These are phyloP conservation scores for Solidago caesia DNA, from an alignment of 129 eudicot genomes.

Conservation along the genomic window DNA sequence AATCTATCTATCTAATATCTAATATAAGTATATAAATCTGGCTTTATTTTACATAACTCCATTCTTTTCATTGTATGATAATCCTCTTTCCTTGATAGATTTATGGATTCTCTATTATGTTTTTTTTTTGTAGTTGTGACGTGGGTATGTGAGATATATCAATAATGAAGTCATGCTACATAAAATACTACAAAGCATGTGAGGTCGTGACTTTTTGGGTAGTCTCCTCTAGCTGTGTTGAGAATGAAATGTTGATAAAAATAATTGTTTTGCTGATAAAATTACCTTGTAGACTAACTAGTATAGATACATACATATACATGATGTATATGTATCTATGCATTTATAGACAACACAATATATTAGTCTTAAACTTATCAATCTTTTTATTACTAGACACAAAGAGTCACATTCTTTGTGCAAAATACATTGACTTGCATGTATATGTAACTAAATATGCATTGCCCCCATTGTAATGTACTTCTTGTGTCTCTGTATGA, in stretches of 20 bases:
- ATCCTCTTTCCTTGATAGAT: neutral
- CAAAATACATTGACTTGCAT: no score
- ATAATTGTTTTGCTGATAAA: neutral
- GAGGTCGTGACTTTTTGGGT: slow-evolving; percentile 28
- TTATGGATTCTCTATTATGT: neutral
- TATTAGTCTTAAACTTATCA: neutral
- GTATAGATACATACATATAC: neutral
- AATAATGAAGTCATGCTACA: slow-evolving; percentile 10
- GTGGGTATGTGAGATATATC: slow-evolving; percentile 16
- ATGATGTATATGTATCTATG: neutral
- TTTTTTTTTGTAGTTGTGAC: slow-evolving; percentile 2
- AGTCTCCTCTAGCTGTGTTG: slow-evolving; percentile 24
- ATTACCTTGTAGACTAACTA: neutral
- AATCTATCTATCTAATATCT: neutral
- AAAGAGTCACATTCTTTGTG: no score
- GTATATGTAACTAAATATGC: no score
- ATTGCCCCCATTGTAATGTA: neutral
- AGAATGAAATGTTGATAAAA: slow-evolving; percentile 13
- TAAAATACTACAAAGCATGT: slow-evolving; percentile 25
- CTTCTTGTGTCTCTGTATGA: neutral
- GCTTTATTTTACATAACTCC: neutral
- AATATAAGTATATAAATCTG: neutral
- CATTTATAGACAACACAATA: neutral
- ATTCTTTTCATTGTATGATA: neutral
- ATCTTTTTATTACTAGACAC: neutral